phyloP scores from a whole-genome alignment of 2,329 filamentous ascomycete species.

The Verticillium nubilum region DNA sequence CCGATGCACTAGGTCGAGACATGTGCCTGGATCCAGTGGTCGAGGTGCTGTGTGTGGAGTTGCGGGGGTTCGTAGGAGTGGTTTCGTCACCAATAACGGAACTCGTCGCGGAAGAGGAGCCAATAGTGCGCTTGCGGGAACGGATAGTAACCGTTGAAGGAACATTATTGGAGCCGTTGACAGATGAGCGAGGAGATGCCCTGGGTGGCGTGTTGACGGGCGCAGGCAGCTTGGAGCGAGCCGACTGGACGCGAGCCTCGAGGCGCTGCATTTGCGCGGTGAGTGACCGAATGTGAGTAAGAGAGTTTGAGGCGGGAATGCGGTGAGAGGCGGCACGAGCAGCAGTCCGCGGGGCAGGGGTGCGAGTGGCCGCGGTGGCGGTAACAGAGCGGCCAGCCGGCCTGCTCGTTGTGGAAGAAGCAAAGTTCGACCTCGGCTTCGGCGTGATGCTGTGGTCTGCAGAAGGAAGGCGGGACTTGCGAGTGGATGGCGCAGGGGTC shows the following conservation, averaged over 20 bases:
- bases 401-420: constrained; percentile 27
- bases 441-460: constrained; percentile 38
- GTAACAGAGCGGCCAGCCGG: constrained; percentile 30
- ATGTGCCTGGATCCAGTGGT: constrained; percentile 43
- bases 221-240: constrained; percentile 83
- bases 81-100: constrained; percentile 43
- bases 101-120: constrained; percentile 49
- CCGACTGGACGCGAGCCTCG: constrained; percentile 87
- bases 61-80: constrained; percentile 17
- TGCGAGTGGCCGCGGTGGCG: constrained; percentile 34
- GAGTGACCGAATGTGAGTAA: constrained; percentile 87
- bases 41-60: constrained; percentile 46
- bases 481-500: constrained; percentile 47
- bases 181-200: constrained; percentile 62
- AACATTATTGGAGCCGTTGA: constrained; percentile 32
- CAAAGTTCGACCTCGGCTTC: constrained; percentile 37
- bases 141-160: constrained; percentile 60
- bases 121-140: constrained; percentile 62
- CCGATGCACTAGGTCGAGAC: constrained; percentile 54
- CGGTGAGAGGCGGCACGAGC: constrained; percentile 37
- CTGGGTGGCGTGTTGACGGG: constrained; percentile 73
- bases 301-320: constrained; percentile 59
- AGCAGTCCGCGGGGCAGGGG: constrained; percentile 51
- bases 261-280: constrained; percentile 97
- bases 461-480: constrained; percentile 31